phyloP scores from a whole-genome alignment of 2,329 filamentous ascomycete species.

The Bipolaris gigantea region DNA sequence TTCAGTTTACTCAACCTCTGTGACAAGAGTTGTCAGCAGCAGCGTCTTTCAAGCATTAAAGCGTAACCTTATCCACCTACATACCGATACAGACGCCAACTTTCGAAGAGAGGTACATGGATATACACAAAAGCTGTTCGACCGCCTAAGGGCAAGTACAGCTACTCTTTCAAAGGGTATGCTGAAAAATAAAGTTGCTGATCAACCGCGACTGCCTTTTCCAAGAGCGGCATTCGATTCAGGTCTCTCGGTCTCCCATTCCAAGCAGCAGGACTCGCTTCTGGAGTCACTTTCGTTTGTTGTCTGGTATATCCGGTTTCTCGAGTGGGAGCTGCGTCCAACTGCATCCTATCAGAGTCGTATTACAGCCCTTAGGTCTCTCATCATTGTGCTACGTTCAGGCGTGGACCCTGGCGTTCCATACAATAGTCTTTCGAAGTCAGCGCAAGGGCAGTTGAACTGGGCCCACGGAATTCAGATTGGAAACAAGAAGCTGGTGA shows the following conservation, averaged over 20 bases:
- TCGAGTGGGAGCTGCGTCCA: conserved; percentile 73
- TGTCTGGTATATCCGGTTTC: conserved; percentile 72
- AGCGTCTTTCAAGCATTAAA: conserved; percentile 65
- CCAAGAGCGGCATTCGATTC: conserved; percentile 14
- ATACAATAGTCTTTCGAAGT: conserved; percentile 47
- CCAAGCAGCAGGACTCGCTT: conserved; percentile 32
- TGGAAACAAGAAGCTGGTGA: conserved; percentile 51
- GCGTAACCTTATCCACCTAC: conserved; percentile 68
- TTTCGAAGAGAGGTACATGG: conserved; percentile 79
- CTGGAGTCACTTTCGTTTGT: conserved; percentile 66
- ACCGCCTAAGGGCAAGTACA: conserved; percentile 59
- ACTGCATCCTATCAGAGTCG: conserved; percentile 90
- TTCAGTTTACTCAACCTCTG: conserved; percentile 73
- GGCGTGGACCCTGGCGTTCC: conserved; percentile 61
- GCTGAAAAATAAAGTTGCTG: conserved; percentile 7
- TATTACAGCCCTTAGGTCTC: conserved; percentile 73
- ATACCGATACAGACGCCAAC: conserved; percentile 83
- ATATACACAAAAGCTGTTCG: conserved; percentile 74
- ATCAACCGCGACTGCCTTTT: conserved; percentile 20
- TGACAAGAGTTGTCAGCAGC: conserved; percentile 70
- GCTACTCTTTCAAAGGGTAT: conserved; percentile 33
- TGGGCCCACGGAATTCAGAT: conserved; percentile 56
- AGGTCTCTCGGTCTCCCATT: background rate
- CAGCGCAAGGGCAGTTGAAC: conserved; percentile 51
- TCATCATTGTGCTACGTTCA: conserved; percentile 68